phyloP scores from a whole-genome alignment of 148 eudicot genomes.

The Tetragonia tetragonoides region DNA sequence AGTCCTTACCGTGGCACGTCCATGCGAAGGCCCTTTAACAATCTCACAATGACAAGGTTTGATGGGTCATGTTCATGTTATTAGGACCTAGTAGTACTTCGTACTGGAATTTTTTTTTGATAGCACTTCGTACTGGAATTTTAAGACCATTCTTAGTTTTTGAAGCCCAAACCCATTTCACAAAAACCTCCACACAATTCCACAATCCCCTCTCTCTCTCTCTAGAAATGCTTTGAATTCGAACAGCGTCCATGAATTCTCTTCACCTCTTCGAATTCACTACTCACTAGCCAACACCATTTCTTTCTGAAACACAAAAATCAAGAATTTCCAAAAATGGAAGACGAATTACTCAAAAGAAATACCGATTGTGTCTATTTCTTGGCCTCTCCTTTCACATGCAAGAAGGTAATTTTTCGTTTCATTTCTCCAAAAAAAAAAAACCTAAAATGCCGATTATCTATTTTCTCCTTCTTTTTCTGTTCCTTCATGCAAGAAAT shows the following conservation, averaged over 20 bases:
- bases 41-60: too few relatives aligned
- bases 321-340: not conserved
- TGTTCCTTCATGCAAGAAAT: too few relatives aligned
- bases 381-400: slow-evolving; percentile 74
- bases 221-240: slow-evolving; percentile 12
- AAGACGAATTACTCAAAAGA: slow-evolving; percentile 45
- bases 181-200: slow-evolving; percentile 5
- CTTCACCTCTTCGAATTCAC: slow-evolving; percentile 6
- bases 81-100: too few relatives aligned
- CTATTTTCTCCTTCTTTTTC: too few relatives aligned
- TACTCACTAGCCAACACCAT: not conserved
- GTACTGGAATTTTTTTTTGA: too few relatives aligned
- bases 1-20: too few relatives aligned
- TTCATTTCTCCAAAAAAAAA: not conserved
- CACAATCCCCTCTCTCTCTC: not conserved
- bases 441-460: too few relatives aligned
- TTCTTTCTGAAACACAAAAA: not conserved
- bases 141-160: too few relatives aligned
- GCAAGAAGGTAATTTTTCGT: slow-evolving; percentile 54
- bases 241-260: slow-evolving; percentile 6
- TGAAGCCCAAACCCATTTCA: slow-evolving; percentile 14
- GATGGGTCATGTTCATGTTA: too few relatives aligned
- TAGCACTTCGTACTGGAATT: too few relatives aligned
- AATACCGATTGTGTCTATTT: slow-evolving; percentile 70
- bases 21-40: too few relatives aligned